Conservation (phyloP, 2,329 filamentous ascomycete genomes). For the Alternaria solani region DNA sequence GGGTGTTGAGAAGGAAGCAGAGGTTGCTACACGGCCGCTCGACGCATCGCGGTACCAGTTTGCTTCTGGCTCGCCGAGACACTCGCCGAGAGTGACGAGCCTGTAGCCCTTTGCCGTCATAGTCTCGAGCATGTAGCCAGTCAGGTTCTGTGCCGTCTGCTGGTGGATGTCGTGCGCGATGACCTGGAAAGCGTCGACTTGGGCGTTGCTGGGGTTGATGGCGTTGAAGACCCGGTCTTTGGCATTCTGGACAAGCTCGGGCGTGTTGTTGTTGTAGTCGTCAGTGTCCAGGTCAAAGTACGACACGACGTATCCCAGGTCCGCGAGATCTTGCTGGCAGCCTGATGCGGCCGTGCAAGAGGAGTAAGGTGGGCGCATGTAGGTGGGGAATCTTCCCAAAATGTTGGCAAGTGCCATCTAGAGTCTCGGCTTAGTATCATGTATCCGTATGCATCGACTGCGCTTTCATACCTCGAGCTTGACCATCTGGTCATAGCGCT, state of each 20-base stretch:
- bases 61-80: slow-evolving; percentile 52
- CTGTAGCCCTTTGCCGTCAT: slow-evolving; percentile 50
- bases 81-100: slow-evolving; percentile 57
- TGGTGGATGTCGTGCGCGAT: slow-evolving; percentile 61
- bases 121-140: slow-evolving; percentile 53
- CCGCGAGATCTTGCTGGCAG: slow-evolving; percentile 48
- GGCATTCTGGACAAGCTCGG: slow-evolving; percentile 42
- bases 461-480: slow-evolving; percentile 53
- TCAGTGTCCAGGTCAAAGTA: slow-evolving; percentile 69
- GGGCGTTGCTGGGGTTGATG: slow-evolving; percentile 43
- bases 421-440: not conserved
- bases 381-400: slow-evolving; percentile 63
- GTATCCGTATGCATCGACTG: not conserved
- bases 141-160: slow-evolving; percentile 54
- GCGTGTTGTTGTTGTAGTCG: slow-evolving; percentile 45
- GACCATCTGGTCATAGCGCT: slow-evolving; percentile 59
- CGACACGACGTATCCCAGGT: slow-evolving; percentile 66
- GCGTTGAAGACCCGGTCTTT: slow-evolving; percentile 52
- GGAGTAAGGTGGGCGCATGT: slow-evolving; percentile 60
- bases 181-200: slow-evolving; percentile 55
- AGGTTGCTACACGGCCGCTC: slow-evolving; percentile 18
- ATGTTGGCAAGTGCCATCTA: slow-evolving; percentile 62
- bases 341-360: slow-evolving; percentile 52
- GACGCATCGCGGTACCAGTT: slow-evolving; percentile 57
- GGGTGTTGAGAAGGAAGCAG: slow-evolving; percentile 17